Evolutionary conservation across 192 early-diverging fungal species (phyloP).

Genomic region (Martensiomyces pterosporus): DNA sequence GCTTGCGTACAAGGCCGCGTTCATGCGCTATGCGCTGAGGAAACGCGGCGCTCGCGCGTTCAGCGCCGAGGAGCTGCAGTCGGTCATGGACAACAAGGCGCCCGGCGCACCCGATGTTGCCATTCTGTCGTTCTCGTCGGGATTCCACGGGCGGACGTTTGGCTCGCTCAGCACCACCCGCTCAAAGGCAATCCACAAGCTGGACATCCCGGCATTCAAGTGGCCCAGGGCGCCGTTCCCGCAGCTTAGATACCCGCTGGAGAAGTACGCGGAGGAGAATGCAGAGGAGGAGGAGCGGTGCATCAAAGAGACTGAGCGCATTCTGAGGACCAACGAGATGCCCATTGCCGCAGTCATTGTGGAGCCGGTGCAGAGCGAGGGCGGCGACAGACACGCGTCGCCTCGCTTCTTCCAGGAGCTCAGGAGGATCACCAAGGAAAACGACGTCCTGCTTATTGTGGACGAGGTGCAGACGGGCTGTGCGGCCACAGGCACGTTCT

Average conservation of each 20-base stretch:
- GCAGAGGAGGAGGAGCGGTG: constrained; percentile 56
- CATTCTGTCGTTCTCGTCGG: constrained; percentile 60
- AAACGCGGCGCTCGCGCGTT: constrained; percentile 39
- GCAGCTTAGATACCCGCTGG: constrained; percentile 60
- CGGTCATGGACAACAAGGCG: constrained; percentile 61
- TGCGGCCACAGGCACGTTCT: constrained; percentile 67
- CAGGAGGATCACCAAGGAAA: constrained; percentile 52
- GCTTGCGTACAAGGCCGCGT: constrained; percentile 70
- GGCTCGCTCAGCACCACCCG: constrained; percentile 63
- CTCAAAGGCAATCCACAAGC: constrained; percentile 68
- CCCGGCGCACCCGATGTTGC: constrained; percentile 64
- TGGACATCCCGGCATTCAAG: constrained; percentile 70
- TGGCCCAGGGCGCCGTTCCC: constrained; percentile 66
- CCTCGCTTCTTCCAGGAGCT: constrained; percentile 62
- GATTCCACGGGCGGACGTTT: constrained; percentile 69
- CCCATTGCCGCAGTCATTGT: constrained; percentile 64
- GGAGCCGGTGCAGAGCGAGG: constrained; percentile 72
- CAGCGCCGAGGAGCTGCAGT: constrained; percentile 40
- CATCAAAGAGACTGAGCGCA: constrained; percentile 49
- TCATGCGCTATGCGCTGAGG: constrained; percentile 60
- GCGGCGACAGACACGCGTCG: constrained; percentile 65
- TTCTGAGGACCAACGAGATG: constrained; percentile 45
- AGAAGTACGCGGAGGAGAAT: constrained; percentile 57
- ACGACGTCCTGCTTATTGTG: constrained; percentile 67
- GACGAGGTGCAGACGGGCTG: constrained; percentile 78